Evolutionary conservation across 192 early-diverging fungal species (phyloP).

Genomic region (Bifiguratus adelaidae): DNA sequence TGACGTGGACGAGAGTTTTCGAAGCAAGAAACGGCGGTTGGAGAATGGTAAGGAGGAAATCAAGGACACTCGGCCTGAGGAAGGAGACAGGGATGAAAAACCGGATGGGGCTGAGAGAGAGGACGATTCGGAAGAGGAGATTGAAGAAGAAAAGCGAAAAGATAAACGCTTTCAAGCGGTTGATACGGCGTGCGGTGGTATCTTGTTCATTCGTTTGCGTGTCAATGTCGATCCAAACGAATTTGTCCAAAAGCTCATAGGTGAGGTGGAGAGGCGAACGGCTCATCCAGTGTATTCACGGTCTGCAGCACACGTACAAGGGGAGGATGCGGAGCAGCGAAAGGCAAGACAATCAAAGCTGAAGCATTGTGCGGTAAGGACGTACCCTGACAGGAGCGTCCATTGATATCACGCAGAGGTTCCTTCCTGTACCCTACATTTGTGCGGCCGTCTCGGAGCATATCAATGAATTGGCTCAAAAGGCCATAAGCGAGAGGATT

Average conservation of each 20-base stretch:
- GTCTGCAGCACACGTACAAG: no score
- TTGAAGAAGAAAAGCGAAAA: not conserved
- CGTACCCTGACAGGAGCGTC: no score
- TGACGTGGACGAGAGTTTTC: no score
- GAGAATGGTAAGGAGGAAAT: no score
- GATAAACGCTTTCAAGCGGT: conserved; percentile 30
- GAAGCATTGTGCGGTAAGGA: conserved; percentile 9
- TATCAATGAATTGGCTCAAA: conserved; percentile 9
- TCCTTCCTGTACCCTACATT: conserved; percentile 22
- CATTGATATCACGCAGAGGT: no score
- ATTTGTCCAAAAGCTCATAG: conserved; percentile 26
- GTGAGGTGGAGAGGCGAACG: conserved; percentile 4
- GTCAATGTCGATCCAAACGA: conserved; percentile 23
- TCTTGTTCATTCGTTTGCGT: conserved; percentile 34
- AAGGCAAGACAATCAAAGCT: not conserved
- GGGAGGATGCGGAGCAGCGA: conserved; percentile 4
- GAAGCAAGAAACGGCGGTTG: no score
- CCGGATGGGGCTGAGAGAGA: not conserved
- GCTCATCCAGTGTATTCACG: no score
- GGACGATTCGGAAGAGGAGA: no score
- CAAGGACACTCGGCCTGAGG: no score
- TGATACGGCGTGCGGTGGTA: conserved; percentile 31
- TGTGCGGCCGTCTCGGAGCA: conserved; percentile 15
- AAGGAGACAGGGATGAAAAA: not conserved
- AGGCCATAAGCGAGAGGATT: not conserved